Evolutionary conservation across 805 yeast genomes (phyloP), one percentile per base, ranked within the genome.

Genomic region (Candida insectalens): DNA sequence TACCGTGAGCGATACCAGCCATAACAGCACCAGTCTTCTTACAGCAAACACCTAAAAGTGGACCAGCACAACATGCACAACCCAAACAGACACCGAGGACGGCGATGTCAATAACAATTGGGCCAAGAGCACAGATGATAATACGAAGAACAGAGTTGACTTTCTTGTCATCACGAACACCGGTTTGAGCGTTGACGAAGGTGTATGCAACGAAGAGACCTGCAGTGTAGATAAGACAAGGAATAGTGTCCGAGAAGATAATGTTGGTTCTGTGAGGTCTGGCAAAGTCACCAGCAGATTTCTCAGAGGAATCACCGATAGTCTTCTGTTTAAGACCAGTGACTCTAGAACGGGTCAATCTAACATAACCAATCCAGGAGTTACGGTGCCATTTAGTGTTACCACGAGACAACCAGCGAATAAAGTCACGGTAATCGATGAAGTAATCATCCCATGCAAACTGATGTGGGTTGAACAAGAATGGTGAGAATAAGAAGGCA

Each of bases 1-100:
- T 67, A 63, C 95, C 96, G 55, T 92, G 98, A 15, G 97, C 95
- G 57, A 92, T 62, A 51, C 84, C 96, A 26, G 99, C 99, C 63
- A 77, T 77, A 27, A 85, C 94, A 8, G 96, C 80, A 63, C 95
- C 95, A 33, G 96, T 88, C 70, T 83, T 81, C 75, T 88, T 88
- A 68, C 97, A 89, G 63, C 98, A 89, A 65, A 88, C 60, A 38
- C 92, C 92, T 44, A 89, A 74, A 55, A 89, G 50, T 48, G 99
- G 98, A 59, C 99, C 99, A 19, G 95, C 84, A 71, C 96, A 92
- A 65, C 98, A 92, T 12, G 96, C 83, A 61, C 88, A 55, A 49
- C 75, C 85, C 49, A 83, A 68, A 62, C 89, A 73, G 44, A 82
- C 70, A 51, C 71, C 73, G 45, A 88, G 64, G 22, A 77, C 80